Base-by-base conservation (phyloP, 2,329 filamentous ascomycete genomes). In the Fusarium odoratissimum region DNA sequence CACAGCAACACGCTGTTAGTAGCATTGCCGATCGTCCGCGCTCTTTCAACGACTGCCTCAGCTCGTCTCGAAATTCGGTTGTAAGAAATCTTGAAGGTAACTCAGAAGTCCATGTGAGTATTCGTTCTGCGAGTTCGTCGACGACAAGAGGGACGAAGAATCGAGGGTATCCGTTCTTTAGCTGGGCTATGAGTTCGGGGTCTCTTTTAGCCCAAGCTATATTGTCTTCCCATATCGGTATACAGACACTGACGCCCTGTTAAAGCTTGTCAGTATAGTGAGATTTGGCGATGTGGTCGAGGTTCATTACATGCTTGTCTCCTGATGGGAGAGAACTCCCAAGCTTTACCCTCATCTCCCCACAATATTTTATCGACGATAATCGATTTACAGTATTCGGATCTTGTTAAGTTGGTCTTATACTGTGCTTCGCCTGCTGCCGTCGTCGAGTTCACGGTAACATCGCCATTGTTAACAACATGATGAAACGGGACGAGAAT, bases 201-300 rank as follows among this genome's bases (percentile, higher is more conserved):
- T 80, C 72, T 31, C 72, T 62, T 16, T 48, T 71, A 6, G 70
- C 78, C 75, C 74, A 80, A 37, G 64, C 74, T 12, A 73, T 38
- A 0, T 73, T 75, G n/a, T 79, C 73, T 67, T 64, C 60, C 79
- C 77, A 80, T 35, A 64, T 74, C 6, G 77, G 79, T n/a, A 80
- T 75, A 16, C 75, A 80, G 13, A 80, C 79, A 60, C 79, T 80
- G 35, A 79, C 67, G 71, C 77, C 78, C 80, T 35, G 14, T 11
- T 10, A 14, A 4, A 16, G 16, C 3, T 19, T 17, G 31, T 73
- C 13, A 67, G 51, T 25, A 16, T 4, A 19, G 30, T 46, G 25
- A 56, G 30, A 8, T 28, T 38, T 6, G 21, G 21, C 17, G 28
- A 28, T 28, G 8, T 41, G 13, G 37, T 40, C 12, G 16, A 14